phyloP scores from a whole-genome alignment of 192 early-diverging fungal genomes.

The Rhizophagus prolifer region DNA sequence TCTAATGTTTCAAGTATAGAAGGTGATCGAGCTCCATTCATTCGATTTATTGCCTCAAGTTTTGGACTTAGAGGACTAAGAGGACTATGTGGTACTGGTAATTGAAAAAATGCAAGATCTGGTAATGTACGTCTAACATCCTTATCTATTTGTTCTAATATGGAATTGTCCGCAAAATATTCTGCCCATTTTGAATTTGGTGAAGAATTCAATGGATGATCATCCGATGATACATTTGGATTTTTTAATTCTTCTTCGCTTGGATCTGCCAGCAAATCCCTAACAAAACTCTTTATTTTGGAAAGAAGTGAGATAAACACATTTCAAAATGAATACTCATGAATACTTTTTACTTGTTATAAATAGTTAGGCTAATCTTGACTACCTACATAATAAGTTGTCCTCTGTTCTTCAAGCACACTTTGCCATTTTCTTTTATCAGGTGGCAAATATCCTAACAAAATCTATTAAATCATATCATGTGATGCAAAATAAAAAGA shows the following conservation, averaged over 20 bases:
- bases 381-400: constrained; percentile 56
- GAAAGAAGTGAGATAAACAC: background rate
- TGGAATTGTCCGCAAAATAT: constrained; percentile 60
- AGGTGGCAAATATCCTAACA: constrained; percentile 65
- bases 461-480: constrained; percentile 29
- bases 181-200: constrained; percentile 60
- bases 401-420: constrained; percentile 47
- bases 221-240: constrained; percentile 31
- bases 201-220: constrained; percentile 46
- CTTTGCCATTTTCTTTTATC: constrained; percentile 62
- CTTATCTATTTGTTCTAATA: constrained; percentile 74
- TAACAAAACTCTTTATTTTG: constrained; percentile 51
- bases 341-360: constrained; percentile 27
- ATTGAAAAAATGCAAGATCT: constrained; percentile 74
- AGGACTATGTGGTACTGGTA: constrained; percentile 54
- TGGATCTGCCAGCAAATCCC: constrained; percentile 63
- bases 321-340: background rate
- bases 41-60: constrained; percentile 40
- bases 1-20: constrained; percentile 37
- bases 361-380: no score
- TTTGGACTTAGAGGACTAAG: constrained; percentile 47
- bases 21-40: constrained; percentile 32
- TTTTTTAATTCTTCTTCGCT: constrained; percentile 37
- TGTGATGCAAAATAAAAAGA: background rate
- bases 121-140: constrained; percentile 74